Evolutionary conservation across 2,329 filamentous ascomycete species (phyloP), one percentile per base, ranked within the genome.

Genomic region (Ascochyta clinopodiicola): DNA sequence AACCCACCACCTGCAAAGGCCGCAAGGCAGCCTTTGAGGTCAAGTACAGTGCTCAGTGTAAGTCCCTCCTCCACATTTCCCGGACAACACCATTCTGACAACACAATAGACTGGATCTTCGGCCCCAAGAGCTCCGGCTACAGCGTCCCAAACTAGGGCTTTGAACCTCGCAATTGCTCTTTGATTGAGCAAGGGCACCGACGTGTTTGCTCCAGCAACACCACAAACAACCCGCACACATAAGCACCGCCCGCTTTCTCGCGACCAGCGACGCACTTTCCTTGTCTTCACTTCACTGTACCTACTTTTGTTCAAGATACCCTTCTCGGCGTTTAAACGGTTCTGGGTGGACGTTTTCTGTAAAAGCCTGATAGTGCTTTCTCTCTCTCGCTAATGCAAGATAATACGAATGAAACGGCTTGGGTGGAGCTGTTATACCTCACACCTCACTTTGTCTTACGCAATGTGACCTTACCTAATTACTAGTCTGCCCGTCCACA

Each of bases 41-140:
- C 15, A 71, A 75, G 25, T 82, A 82, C 61, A 74, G 78, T 4
- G 77, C 80, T 2, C 69, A 72, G 47, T 69, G 66, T 68, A 58
- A 55, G 66, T 62, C 4, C 7, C 17, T 17, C 5, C 27, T 27
- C 4, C 24, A 4, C 9, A 24, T 6, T 2, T 17, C 32, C 29
- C 32, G 2, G 8, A 10, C 15, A 35, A 17, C 5, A 17, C 15
- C 6, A 8, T 6, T 17, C 32, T 35, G 2, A 35, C 8, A 35
- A 17, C n/a, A 1, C 32, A 7, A 19, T 10, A 56, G 53, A 57
- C 50, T 57, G 55, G 55, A 57, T 57, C 50, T 57, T 46, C 24
- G 55, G 55, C n/a, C 55, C 55, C 31, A 57, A 43, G 42, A 44
- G 24, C 31, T 29, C 32, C 4, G 36, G 52, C 17, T 35, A 42